Evolutionary conservation across 805 yeast species (phyloP), one percentile per base, ranked within the genome.

Genomic region (Sporopachydermia quercuum): DNA sequence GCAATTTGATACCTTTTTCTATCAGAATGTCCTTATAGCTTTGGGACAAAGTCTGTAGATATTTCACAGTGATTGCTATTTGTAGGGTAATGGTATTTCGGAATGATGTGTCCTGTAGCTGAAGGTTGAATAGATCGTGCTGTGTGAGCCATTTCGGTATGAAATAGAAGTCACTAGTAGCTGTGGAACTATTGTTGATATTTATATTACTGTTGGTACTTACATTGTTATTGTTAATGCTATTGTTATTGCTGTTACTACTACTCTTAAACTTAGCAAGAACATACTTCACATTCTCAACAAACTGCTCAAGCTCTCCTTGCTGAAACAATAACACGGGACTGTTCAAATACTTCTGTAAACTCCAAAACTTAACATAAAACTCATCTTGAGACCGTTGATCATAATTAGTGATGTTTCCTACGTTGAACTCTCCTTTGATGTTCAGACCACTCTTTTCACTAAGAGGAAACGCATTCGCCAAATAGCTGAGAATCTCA

Each of bases 381-480:
- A 23, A 23, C 30, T 23, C 30, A 23, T 23, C 30, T n/a, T n/a
- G 13, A 23, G n/a, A 8, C 30, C 30, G 13, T 23, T 35, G 34
- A n/a, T 55, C 53, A 39, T 45, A 53, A 16, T 41, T 27, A 4
- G 60, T 58, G 11, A 46, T 43, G 43, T 58, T 60, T 17, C 52
- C 63, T 1, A 45, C 43, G 40, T 58, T 50, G 44, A 51, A 58
- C 5, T 51, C 52, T 2, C 63, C 64, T 14, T 55, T 49, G 13
- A 54, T 50, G 38, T 58, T 58, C 13, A 59, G 45, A 4, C 63
- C 63, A n/a, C 59, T 52, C 34, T 54, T 50, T 37, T 58, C 63
- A 36, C 46, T 43, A 15, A 59, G 41, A 1, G 63, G 60, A 39
- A 58, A 58, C 3, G 60, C 63, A 8, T 51, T 39, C 5, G 61